Conservation (phyloP, 2,329 filamentous ascomycete species). For the Macrophomina pseudophaseolina region DNA sequence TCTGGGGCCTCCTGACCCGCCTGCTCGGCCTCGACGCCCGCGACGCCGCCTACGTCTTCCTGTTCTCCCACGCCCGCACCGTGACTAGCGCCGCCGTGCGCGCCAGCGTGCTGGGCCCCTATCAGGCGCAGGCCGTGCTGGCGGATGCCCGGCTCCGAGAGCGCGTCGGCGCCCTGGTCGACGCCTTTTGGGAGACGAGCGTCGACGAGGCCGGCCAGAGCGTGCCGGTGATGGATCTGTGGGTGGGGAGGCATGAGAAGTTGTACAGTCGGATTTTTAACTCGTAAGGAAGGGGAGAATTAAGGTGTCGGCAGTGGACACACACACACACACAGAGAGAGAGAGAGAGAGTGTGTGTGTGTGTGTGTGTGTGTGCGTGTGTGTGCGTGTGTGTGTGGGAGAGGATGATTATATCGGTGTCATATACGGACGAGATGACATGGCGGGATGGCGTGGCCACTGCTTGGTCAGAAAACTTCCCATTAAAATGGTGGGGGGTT, state of each 20-base stretch:
- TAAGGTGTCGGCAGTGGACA: not conserved
- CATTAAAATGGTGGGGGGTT: too few relatives aligned
- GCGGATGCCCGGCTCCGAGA: constrained; percentile 64
- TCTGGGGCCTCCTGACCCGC: constrained; percentile 70
- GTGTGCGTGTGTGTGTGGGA: too few relatives aligned
- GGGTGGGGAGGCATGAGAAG: constrained; percentile 82
- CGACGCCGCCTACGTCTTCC: constrained; percentile 75
- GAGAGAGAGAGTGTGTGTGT: too few relatives aligned
- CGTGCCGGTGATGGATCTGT: constrained; percentile 79
- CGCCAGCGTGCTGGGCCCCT: constrained; percentile 79
- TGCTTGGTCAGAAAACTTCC: too few relatives aligned
- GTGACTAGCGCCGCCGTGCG: constrained; percentile 77
- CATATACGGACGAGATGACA: too few relatives aligned
- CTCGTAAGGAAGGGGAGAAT: constrained; percentile 58
- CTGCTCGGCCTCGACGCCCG: constrained; percentile 65
- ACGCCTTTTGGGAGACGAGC: constrained; percentile 62
- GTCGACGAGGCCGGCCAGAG: constrained; percentile 74
- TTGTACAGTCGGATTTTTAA: constrained; percentile 88
- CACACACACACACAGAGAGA: too few relatives aligned
- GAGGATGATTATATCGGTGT: too few relatives aligned
- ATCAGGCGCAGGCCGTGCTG: constrained; percentile 76
- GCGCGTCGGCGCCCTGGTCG: constrained; percentile 63
- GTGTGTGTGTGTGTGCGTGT: too few relatives aligned
- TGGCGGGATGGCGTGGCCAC: too few relatives aligned
- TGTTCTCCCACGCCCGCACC: constrained; percentile 78